Conservation (phyloP, 176 grass and related monocot genomes). For the Ensete ventricosum region DNA sequence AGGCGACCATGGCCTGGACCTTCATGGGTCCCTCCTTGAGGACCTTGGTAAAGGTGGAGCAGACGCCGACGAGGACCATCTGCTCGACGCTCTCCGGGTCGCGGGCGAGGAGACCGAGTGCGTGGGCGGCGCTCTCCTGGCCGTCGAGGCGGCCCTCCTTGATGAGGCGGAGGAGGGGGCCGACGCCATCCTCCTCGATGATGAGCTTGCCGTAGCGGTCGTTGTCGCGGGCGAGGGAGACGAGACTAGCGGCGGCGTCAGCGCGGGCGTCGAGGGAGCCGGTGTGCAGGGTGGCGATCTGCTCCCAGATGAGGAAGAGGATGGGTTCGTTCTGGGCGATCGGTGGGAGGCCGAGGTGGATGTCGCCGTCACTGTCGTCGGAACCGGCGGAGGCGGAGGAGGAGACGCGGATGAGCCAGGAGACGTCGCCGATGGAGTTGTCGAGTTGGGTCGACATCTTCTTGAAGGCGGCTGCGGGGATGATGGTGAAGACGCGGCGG, state of each 20-base stretch:
- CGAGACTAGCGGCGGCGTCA: constrained; percentile 36
- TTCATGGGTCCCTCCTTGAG: constrained; percentile 86
- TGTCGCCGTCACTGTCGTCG: neutral
- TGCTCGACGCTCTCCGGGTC: constrained; percentile 63
- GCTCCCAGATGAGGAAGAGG: constrained; percentile 23
- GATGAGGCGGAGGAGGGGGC: constrained; percentile 53
- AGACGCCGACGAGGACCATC: constrained; percentile 62
- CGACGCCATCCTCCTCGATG: constrained; percentile 88
- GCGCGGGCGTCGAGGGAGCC: constrained; percentile 12
- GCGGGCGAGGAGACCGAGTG: constrained; percentile 55
- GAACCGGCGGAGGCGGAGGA: neutral
- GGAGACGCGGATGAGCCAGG: constrained; percentile 24
- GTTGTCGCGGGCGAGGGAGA: constrained; percentile 67
- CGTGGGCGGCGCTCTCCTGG: constrained; percentile 66
- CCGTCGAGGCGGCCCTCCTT: constrained; percentile 69
- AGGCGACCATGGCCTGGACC: constrained; percentile 67
- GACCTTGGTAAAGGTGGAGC: constrained; percentile 65
- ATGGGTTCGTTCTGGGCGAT: constrained; percentile 24
- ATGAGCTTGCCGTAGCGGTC: constrained; percentile 63
- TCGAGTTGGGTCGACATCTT: constrained; percentile 22
- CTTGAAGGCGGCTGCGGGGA: constrained; percentile 4
- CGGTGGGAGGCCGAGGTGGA: constrained; percentile 8
- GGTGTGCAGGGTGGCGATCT: constrained; percentile 12
- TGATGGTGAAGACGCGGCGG: constrained; percentile 8
- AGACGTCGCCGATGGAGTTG: constrained; percentile 23